phyloP scores from a whole-genome alignment of 371 early-diverging fungal genomes.

The Saksenaea oblongispora region DNA sequence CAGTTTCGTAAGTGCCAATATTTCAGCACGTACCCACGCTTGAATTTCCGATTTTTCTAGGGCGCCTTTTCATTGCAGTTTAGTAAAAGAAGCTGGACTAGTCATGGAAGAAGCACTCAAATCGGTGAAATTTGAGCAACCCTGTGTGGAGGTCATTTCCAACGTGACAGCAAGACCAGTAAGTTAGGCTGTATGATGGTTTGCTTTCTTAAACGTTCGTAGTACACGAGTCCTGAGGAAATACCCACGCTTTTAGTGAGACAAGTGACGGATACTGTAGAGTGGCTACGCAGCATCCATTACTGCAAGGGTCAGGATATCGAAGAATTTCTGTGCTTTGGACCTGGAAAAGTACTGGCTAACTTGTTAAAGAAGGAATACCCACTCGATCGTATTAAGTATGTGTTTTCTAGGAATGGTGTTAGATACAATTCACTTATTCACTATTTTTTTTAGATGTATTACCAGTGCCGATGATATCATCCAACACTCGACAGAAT shows the following conservation, averaged over 20 bases:
- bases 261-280: slow-evolving; percentile 86
- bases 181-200: slow-evolving; percentile 20
- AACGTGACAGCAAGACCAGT: slow-evolving; percentile 91
- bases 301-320: slow-evolving; percentile 79
- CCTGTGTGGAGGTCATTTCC: slow-evolving; percentile 83
- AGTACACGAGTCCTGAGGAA: slow-evolving; percentile 51
- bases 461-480: slow-evolving; percentile 53
- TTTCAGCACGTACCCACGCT: not conserved
- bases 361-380: slow-evolving; percentile 89
- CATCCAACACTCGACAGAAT: slow-evolving; percentile 36
- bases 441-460: slow-evolving; percentile 17
- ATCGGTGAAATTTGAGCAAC: slow-evolving; percentile 52
- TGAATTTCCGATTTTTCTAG: slow-evolving; percentile 22
- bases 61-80: slow-evolving; percentile 92
- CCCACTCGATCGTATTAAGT: slow-evolving; percentile 72
- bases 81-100: slow-evolving; percentile 87
- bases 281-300: slow-evolving; percentile 86
- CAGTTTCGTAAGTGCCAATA: slow-evolving; percentile 76
- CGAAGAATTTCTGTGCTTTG: slow-evolving; percentile 82
- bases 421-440: not conserved
- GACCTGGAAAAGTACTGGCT: slow-evolving; percentile 86
- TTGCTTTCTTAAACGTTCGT: not conserved
- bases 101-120: slow-evolving; percentile 73
- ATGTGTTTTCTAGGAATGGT: not conserved
- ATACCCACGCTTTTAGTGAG: slow-evolving; percentile 71